Base-by-base conservation (phyloP, 225 moss, liverwort and hornwort species). In the Physcomitrium patens region DNA sequence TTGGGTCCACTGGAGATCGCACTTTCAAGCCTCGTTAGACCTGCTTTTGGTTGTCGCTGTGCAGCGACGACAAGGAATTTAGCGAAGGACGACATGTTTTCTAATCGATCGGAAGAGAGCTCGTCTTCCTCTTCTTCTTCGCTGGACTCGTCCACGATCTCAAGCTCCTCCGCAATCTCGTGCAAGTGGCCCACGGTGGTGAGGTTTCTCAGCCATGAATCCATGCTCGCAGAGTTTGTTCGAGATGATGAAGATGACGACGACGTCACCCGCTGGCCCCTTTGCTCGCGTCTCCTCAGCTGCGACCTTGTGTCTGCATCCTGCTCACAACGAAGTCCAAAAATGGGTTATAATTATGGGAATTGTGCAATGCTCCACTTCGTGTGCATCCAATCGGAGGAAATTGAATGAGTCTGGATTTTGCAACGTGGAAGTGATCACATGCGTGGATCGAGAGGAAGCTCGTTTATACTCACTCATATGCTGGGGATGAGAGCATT, bases 151-250 rank as follows among this genome's bases (percentile, higher is more conserved):
- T 86, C 86, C 19, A 82, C 79, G 24, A 82, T 74, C 77, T 86
- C 86, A 44, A 81, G 61, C 81, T 84, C 86, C 43, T 86, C 86
- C 6, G 83, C 83, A 41, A 86, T 86, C 67, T 86, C 86, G 19
- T 86, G 86, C 81, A 86, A 76, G 66, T 86, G 86, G 17, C 86
- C 86, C 20, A 86, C 83, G 9, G 81, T 81, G 27, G 86, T 81
- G 69, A 86, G 86, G 12, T 84, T 83, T 41, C 78, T 42, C 2
- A 83, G 61, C 80, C 80, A 84, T 5, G 86, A 79, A 58, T 86
- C 86, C 20, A 70, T 64, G 50, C 80, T 74, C 9, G 48, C 84
- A 13, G 80, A 76, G 27, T 72, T 71, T 3, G 74, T 55, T 8
- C 60, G 18, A 10, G 76, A 79, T 17, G 81, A 81, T 1, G 79